Base-by-base conservation (phyloP, 2,329 filamentous ascomycete genomes). In the Didymella arachidicola region DNA sequence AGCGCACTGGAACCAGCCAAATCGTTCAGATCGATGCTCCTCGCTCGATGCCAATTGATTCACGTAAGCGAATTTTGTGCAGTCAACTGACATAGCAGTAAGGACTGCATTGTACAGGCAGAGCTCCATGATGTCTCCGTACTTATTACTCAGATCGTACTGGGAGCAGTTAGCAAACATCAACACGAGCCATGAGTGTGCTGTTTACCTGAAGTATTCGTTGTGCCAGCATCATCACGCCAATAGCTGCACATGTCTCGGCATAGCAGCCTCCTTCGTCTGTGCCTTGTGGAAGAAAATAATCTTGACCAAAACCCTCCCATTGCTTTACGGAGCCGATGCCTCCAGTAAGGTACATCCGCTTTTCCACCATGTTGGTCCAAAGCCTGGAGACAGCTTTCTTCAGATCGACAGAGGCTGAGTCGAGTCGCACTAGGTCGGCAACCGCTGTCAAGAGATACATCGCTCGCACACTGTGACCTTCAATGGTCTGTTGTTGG, bases 221-320 rank as follows among this genome's bases (percentile, higher is more conserved):
- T 26, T 57, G 30, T 16, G 48, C 54, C 14, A 57, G 34, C 47
- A 57, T 52, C 41, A 52, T 57, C 4, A 52, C 54, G 16, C 47
- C 54, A n/a, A 57, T 57, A 14, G 54, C 41, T 39, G 47, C 54
- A 85, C 86, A 65, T 85, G 86, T 88, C 70, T 88, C 86, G 1
- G 84, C 80, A 69, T 87, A 88, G 65, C 86, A 87, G 1, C 85
- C 86, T 4, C 86, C 85, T 60, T 87, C 85, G 57, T 87, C 86
- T 0, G 82, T 83, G 3, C 81, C 78, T 36, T 86, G 83, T 1
- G 84, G 84, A 4, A 88, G 75, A 68, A 85, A 47, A 4, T 86
- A 86, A 59, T 86, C 81, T 36, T 81, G 77, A 0, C 84, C 85
- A 65, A 88, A 87, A 3, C 86, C 84, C 70, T 87, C 82, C 82